phyloP scores from a whole-genome alignment of 129 eudicot genomes.

The Arctium lappa region DNA sequence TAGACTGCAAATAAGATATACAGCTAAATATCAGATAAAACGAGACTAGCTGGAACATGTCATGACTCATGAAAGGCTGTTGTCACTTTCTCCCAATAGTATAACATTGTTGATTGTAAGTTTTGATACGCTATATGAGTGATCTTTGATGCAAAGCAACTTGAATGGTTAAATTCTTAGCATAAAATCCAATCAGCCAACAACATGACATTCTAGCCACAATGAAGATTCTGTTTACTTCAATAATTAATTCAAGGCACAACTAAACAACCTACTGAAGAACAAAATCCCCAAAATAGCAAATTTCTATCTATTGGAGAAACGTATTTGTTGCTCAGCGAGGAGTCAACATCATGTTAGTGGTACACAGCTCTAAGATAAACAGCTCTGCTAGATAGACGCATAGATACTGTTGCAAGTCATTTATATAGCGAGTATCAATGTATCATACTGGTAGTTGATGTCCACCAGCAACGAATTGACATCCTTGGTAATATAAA shows the following conservation, averaged over 20 bases:
- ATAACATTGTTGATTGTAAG: neutral
- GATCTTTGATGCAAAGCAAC: neutral
- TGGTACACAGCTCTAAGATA: neutral
- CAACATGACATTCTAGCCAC: neutral
- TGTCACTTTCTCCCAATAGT: neutral
- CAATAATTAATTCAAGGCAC: neutral
- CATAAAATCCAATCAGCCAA: neutral
- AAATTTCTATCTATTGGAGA: neutral
- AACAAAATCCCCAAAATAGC: neutral
- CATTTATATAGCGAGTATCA: neutral
- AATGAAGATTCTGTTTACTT: neutral
- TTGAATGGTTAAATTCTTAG: neutral
- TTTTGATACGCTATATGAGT: neutral
- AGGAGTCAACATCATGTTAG: neutral
- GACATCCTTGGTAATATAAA: neutral
- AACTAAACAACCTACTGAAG: neutral
- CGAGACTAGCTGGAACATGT: constrained; percentile 6
- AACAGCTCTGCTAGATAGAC: neutral
- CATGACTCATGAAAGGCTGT: neutral
- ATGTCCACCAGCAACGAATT: neutral
- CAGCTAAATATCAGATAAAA: constrained; percentile 1
- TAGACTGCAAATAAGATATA: constrained; percentile 44
- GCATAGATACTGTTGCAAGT: neutral
- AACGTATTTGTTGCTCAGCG: neutral
- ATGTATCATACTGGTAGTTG: neutral